Base-by-base conservation (phyloP, 179 eudicot species). In the Silene noctiflora region DNA sequence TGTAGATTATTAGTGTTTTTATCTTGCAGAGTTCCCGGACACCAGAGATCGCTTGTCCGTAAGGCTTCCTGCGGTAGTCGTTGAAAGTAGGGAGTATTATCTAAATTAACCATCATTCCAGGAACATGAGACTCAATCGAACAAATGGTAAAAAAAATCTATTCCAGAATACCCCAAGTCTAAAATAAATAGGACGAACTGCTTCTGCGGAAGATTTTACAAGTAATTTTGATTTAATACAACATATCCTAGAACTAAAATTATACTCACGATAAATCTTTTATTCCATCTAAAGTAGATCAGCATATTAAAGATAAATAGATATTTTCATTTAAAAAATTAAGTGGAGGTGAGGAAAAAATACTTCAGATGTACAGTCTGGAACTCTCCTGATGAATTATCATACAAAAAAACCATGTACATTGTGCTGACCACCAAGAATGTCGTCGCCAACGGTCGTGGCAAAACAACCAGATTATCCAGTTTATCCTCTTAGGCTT, bases 351-450 rank as follows among this genome's bases (percentile, higher is more conserved):
- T 19, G 51, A 24, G n/a, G 22, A 67, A 67, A 39, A 31, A 31
- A 31, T 31, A 19, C 39, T 67, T 16, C 24, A 67, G 22, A 31
- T 31, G 53, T 67, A 67, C 39, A 31, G 39, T 67, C 35, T 63
- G 67, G 67, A 55, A 63, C 29, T 27, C 31, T 27, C 67, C 29
- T 22, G n/a, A 63, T 22, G n/a, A 63, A 12, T 25, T 63, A 63
- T 24, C 67, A 27, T 63, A 63, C 67, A 63, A 63, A 63, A 63
- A 63, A 14, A 25, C 13, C 67, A 25, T 63, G 67, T 63, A 63
- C 67, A 22, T 25, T 2, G 67, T 16, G 31, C 35, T 13, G 16
- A 63, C 3, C 67, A 14, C 67, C 67, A 62, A 16, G 27, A 62
- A 27, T 9, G 16, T 24, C 29, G 66, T 20, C 27, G 10, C 67